Evolutionary conservation across 169 alveolate genomes (phyloP).

Genomic region (Plasmodium ovale): DNA sequence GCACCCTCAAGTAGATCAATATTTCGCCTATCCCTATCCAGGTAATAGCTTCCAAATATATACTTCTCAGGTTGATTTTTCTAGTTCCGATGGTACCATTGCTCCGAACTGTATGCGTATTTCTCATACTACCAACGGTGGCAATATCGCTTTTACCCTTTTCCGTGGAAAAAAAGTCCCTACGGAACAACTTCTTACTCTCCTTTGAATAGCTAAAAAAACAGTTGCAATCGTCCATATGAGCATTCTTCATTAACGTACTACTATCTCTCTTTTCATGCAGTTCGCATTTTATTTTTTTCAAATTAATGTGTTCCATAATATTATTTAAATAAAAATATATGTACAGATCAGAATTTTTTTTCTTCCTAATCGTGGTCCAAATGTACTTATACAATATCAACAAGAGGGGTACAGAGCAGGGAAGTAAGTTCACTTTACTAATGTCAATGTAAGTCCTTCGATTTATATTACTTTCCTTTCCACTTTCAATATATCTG

Average conservation of each 20-base stretch:
- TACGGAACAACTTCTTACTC: slow-evolving; percentile 8
- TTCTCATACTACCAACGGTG: neutral
- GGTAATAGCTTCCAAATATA: slow-evolving; percentile 35
- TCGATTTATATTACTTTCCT: neutral
- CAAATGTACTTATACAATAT: slow-evolving; percentile 36
- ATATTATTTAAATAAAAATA: slow-evolving; percentile 45
- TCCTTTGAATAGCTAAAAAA: slow-evolving; percentile 37
- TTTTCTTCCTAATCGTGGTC: slow-evolving; percentile 5
- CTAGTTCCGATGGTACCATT: neutral
- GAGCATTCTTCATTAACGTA: neutral
- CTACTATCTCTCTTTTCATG: slow-evolving; percentile 10
- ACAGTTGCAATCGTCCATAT: slow-evolving; percentile 7
- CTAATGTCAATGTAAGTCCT: slow-evolving; percentile 35
- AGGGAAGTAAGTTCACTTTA: slow-evolving; percentile 56
- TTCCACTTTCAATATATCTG: neutral
- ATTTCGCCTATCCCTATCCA: slow-evolving; percentile 64
- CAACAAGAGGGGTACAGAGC: slow-evolving; percentile 44
- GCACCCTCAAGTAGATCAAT: slow-evolving; percentile 49
- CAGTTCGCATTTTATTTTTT: slow-evolving; percentile 56
- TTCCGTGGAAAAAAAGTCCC: slow-evolving; percentile 2
- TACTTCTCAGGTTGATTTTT: slow-evolving; percentile 31
- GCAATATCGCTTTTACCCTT: neutral
- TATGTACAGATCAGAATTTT: slow-evolving; percentile 31
- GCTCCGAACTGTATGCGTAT: neutral
- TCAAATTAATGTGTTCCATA: slow-evolving; percentile 28